phyloP scores from a whole-genome alignment of 306 rosid genomes.

The Vigna reflexopilosa region DNA sequence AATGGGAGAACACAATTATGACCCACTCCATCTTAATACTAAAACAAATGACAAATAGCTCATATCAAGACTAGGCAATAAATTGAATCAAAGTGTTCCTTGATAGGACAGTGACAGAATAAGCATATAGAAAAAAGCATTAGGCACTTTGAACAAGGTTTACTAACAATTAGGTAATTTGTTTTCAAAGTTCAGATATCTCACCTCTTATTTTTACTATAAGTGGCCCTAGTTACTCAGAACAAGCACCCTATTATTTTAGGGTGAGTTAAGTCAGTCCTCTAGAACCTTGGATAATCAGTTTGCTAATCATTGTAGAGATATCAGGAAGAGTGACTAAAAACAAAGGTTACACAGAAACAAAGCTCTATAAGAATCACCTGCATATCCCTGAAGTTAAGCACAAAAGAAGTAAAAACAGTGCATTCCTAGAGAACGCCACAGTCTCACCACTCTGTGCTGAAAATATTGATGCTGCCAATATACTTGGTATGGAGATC shows the following conservation, averaged over 20 bases:
- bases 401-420: slow-evolving; percentile 60
- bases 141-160: slow-evolving; percentile 10
- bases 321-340: slow-evolving; percentile 8
- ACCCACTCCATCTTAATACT: slow-evolving; percentile 8
- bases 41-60: slow-evolving; percentile 18
- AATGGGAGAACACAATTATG: slow-evolving; percentile 44
- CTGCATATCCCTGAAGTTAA: slow-evolving; percentile 78
- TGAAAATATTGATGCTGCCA: slow-evolving; percentile 75
- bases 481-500: slow-evolving; percentile 71
- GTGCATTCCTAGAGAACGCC: slow-evolving; percentile 61
- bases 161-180: background rate
- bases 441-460: slow-evolving; percentile 67
- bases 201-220: background rate
- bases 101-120: background rate
- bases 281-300: background rate
- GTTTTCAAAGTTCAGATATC: slow-evolving; percentile 1
- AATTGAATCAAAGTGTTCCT: slow-evolving; percentile 21
- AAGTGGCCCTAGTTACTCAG: background rate
- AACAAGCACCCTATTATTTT: slow-evolving; percentile 2
- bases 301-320: background rate
- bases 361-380: slow-evolving; percentile 48
- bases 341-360: slow-evolving; percentile 1
- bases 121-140: background rate
- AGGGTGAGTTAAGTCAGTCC: slow-evolving; percentile 11
- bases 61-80: slow-evolving; percentile 5